phyloP scores from a whole-genome alignment of 2,329 filamentous ascomycete genomes.

The Chaetomiaceae sp. region DNA sequence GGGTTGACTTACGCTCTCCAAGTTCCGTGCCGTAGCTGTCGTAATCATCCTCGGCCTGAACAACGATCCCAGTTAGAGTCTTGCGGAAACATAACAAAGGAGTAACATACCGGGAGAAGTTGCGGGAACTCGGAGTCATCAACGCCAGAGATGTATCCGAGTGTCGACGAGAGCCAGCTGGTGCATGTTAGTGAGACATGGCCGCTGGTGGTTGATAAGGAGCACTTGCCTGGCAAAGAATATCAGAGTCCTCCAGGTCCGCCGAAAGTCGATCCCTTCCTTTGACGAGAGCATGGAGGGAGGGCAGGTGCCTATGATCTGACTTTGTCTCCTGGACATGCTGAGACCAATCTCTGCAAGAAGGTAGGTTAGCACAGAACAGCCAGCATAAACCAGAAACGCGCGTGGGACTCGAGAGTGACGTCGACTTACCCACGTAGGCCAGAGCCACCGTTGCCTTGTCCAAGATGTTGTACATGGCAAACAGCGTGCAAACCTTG shows the following conservation, averaged over 20 bases:
- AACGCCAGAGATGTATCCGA: slow-evolving; percentile 29
- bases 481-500: slow-evolving; percentile 29
- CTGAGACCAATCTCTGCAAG: slow-evolving; percentile 27
- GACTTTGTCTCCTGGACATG: slow-evolving; percentile 24
- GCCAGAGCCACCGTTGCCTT: slow-evolving; percentile 29
- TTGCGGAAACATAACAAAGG: no score
- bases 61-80: no score
- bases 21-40: slow-evolving; percentile 22
- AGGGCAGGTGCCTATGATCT: slow-evolving; percentile 17
- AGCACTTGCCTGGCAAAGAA: slow-evolving; percentile 28
- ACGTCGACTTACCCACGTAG: slow-evolving; percentile 28
- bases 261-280: slow-evolving; percentile 25
- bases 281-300: slow-evolving; percentile 5
- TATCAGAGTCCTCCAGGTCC: slow-evolving; percentile 29
- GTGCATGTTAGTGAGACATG: background rate
- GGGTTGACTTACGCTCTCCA: slow-evolving; percentile 24
- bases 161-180: slow-evolving; percentile 31
- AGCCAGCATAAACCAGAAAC: no score
- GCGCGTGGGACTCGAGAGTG: no score
- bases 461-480: slow-evolving; percentile 31
- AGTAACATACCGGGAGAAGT: slow-evolving; percentile 19
- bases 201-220: background rate
- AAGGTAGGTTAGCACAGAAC: no score
- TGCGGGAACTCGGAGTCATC: slow-evolving; percentile 23
- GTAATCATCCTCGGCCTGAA: slow-evolving; percentile 23